Percentiles rank a stretch among this genome's conserved stretches.
These are phyloP conservation scores for Fagopyrum esculentum DNA, from an alignment of 148 eudicot species.

Conservation along the genomic window DNA sequence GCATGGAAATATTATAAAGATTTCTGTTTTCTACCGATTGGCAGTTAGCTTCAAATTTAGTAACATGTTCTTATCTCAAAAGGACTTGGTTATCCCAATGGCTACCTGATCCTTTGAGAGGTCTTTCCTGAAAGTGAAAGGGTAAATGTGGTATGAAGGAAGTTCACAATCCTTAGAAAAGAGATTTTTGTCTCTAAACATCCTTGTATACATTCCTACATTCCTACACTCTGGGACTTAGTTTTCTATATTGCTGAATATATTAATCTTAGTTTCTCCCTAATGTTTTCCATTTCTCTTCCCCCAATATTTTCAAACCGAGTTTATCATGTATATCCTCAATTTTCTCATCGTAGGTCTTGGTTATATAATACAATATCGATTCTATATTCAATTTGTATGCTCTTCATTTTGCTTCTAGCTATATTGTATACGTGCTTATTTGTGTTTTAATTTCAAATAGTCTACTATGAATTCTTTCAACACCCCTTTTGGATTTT, in stretches of 20 bases:
- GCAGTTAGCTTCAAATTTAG: conserved; percentile 1
- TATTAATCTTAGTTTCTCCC: not conserved
- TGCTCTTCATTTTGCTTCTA: not conserved
- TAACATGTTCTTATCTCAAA: not conserved
- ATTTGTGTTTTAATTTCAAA: not conserved
- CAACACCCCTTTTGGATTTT: not conserved
- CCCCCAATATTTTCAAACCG: not conserved
- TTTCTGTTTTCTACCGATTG: not conserved
- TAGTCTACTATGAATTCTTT: not conserved
- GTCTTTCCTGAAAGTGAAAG: not conserved
- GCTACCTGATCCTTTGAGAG: not conserved
- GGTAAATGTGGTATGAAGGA: not conserved
- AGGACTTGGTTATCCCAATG: not conserved
- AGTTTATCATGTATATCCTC: not conserved
- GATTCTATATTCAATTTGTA: not conserved
- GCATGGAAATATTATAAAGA: not conserved
- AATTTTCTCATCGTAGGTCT: not conserved
- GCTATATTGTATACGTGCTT: not conserved
- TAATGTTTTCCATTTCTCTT: not conserved
- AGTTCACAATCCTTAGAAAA: not conserved
- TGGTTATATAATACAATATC: not conserved
- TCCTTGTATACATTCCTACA: not conserved
- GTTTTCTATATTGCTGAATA: not conserved
- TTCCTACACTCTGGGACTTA: not conserved
- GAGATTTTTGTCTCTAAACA: not conserved